phyloP scores from a whole-genome alignment of 345 rosid genomes.

The Anastatica hierochuntica region DNA sequence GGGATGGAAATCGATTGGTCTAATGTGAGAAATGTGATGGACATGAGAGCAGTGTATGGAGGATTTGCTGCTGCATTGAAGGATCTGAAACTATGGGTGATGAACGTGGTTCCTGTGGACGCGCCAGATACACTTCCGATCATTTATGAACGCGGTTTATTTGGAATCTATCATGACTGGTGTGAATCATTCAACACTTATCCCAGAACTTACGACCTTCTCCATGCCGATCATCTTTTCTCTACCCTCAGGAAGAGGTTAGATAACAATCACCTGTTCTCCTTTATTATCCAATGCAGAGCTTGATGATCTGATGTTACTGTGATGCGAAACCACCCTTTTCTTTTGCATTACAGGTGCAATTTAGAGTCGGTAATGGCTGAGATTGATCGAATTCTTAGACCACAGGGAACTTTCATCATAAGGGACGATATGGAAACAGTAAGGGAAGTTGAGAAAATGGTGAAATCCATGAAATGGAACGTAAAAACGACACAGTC shows the following conservation, averaged over 20 bases:
- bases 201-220: slow-evolving; percentile 74
- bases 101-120: slow-evolving; percentile 74
- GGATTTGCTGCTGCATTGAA: slow-evolving; percentile 90
- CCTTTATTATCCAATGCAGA: no score
- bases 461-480: slow-evolving; percentile 67
- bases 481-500: slow-evolving; percentile 48
- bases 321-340: background rate
- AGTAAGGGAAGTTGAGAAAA: slow-evolving; percentile 46
- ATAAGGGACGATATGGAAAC: slow-evolving; percentile 56
- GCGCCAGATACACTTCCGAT: slow-evolving; percentile 54
- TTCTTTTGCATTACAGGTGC: no score
- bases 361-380: slow-evolving; percentile 50
- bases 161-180: slow-evolving; percentile 91
- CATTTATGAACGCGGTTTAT: slow-evolving; percentile 72
- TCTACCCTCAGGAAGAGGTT: slow-evolving; percentile 42
- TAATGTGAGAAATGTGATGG: slow-evolving; percentile 67
- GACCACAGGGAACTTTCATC: slow-evolving; percentile 75
- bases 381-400: slow-evolving; percentile 79
- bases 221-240: slow-evolving; percentile 79
- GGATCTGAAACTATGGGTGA: slow-evolving; percentile 72
- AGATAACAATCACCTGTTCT: no score
- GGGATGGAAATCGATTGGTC: slow-evolving; percentile 68
- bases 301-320: slow-evolving; percentile 1
- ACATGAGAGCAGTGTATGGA: slow-evolving; percentile 95
- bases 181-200: slow-evolving; percentile 85